phyloP scores from a whole-genome alignment of 805 yeast genomes.

The Barnettozyma pratensis region DNA sequence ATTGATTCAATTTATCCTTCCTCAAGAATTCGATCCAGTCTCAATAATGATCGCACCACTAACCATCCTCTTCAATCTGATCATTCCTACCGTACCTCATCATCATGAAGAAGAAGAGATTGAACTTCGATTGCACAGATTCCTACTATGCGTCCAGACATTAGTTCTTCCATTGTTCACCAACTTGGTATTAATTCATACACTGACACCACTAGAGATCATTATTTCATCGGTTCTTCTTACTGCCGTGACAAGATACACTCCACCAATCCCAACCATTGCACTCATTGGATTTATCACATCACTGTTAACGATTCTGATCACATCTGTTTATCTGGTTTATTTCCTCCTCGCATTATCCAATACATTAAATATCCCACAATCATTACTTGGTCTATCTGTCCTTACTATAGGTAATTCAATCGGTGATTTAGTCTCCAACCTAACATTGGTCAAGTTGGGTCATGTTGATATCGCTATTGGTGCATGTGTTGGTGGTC shows the following conservation, averaged over 20 bases:
- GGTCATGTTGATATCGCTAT: conserved; percentile 88
- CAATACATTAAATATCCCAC: conserved; percentile 54
- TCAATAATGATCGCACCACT: background rate
- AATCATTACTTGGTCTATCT: conserved; percentile 80
- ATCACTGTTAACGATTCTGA: conserved; percentile 64
- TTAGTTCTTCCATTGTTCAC: conserved; percentile 1
- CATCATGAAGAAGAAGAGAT: background rate
- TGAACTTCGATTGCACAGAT: background rate
- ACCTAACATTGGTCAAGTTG: conserved; percentile 70
- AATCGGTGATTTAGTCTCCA: conserved; percentile 82
- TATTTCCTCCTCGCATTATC: conserved; percentile 58
- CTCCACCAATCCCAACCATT: conserved; percentile 1
- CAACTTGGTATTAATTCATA: background rate
- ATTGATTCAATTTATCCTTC: background rate
- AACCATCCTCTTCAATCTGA: conserved; percentile 3
- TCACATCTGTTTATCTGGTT: conserved; percentile 68
- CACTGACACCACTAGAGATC: background rate
- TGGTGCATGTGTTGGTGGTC: conserved; percentile 96
- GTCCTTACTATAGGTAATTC: conserved; percentile 92
- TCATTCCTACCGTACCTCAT: conserved; percentile 3
- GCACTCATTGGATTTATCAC: conserved; percentile 58
- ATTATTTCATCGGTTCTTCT: background rate
- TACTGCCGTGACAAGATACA: background rate
- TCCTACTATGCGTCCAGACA: background rate
- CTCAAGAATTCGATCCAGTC: background rate